These are phyloP conservation scores for Paramyrothecium roridum DNA, from an alignment of 2,329 filamentous ascomycete species.

Conservation along the genomic window DNA sequence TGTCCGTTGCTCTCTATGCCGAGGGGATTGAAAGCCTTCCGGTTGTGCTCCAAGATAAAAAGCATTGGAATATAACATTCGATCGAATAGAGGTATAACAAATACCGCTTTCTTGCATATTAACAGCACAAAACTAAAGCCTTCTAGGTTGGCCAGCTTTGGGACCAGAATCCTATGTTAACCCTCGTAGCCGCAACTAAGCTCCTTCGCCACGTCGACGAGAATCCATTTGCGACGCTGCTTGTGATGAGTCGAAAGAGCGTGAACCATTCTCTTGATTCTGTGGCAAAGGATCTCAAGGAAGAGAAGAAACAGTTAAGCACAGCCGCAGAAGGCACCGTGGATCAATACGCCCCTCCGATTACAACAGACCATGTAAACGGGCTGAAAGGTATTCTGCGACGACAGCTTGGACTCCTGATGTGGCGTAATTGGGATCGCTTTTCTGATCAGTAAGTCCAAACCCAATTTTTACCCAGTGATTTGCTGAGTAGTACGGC, in stretches of 20 bases:
- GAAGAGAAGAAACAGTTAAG: constrained; percentile 4
- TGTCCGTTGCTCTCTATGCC: constrained; percentile 5
- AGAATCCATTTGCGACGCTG: constrained; percentile 20
- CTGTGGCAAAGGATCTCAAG: not conserved
- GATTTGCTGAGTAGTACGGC: not conserved
- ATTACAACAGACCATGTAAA: not conserved
- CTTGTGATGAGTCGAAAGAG: constrained; percentile 8
- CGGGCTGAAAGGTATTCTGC: not conserved
- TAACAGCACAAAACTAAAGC: not conserved
- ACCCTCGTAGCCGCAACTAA: constrained; percentile 2
- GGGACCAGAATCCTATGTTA: constrained; percentile 8
- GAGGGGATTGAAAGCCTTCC: not conserved
- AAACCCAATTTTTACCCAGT: not conserved
- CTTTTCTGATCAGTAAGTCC: constrained; percentile 13
- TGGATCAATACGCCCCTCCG: constrained; percentile 16
- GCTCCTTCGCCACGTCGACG: constrained; percentile 16
- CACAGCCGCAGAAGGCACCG: not conserved
- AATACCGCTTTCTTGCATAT: not conserved
- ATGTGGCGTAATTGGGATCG: constrained; percentile 21
- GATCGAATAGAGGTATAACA: constrained; percentile 14
- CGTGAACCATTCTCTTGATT: constrained; percentile 1
- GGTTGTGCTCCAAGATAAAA: not conserved
- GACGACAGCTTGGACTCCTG: constrained; percentile 14
- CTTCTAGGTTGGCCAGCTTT: constrained; percentile 12
- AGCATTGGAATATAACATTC: not conserved